Evolutionary conservation across 306 rosid genomes (phyloP), one percentile per base, ranked within the genome.

Genomic region (Vigna reflexopilosa): DNA sequence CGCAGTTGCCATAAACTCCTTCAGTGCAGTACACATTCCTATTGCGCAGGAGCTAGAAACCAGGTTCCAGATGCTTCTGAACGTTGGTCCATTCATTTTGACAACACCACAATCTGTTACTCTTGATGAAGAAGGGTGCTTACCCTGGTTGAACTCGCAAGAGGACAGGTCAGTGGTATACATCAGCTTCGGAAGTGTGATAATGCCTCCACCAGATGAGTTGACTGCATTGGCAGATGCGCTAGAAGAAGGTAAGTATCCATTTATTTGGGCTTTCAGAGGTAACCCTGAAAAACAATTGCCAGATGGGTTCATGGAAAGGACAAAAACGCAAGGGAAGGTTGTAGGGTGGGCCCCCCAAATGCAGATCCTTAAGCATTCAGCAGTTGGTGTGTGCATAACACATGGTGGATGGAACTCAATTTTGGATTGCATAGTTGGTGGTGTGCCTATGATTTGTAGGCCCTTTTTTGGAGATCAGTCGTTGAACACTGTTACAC

Each of bases 401-500:
- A 90, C 89, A 0, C 97, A 90, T 16, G 77, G 85, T 36, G 97
- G 97, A 2, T 92, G 97, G 97, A 92, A 90, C 52, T 88, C 92
- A 0, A 15, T 86, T 9, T 22, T 87, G 85, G 97, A 92, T 48
- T 86, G 93, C 52, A 77, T 88, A 1, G 73, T 80, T 1, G 90
- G 91, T 1, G 91, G 93, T 5, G 96, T 92, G 34, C 92, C 96
- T 1, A 85, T 92, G 89, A 85, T 90, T 61, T 67, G 88, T 49
- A 77, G 93, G 81, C 93, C 93, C 0, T 85, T 85, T 71, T 70
- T 90, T 2, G 93, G 91, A 7, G 97, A 89, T 50, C 97, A 92
- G 26, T 59, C 1, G 40, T 40, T 92, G 22, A 92, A 90, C 63
- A 76, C 70, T 40, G 26, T 69, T 65, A 71, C 84, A 14, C 0